Evolutionary conservation across 495 filamentous ascomycete species (phyloP), one percentile per base, ranked within the genome.

Genomic region (Aspergillus olivimuriae): DNA sequence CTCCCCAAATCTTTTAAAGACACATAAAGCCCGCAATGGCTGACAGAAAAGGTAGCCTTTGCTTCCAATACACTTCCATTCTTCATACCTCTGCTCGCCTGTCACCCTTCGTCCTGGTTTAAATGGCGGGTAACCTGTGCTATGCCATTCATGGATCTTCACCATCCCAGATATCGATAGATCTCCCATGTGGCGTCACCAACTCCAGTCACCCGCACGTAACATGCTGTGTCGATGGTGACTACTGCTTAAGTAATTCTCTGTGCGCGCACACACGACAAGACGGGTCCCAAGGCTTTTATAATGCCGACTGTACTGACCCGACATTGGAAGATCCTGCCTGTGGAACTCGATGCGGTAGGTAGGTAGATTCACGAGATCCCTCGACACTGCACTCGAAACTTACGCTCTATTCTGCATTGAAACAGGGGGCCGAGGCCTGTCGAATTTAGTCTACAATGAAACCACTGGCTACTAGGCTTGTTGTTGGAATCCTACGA

Each of bases 161-260:
- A 1, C 41, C 43, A 8, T 6, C 16, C 11, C 19, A 37, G 10
- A 22, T 37, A 12, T 2, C 30, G 4, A 19, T 24, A 3, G 45
- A 48, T 17, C 14, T 42, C 1, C 31, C 45, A 0, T 48, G 45
- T 21, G 45, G 39, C 3, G 39, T 48, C 21, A 42, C 39, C 2
- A 48, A 48, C 18, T 32, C 33, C 23, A 42, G 39, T 0, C 28
- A 48, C 22, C 39, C 39, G 14, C 38, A 48, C 19, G 45, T 48
- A 18, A 41, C 14, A 10, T 48, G 45, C 39, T 48, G 45, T 24
- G 39, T 42, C 3, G 21, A 41, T 3, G 45, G 45, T 4, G 45
- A 48, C 33, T 48, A 48, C 24, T 48, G 45, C 39, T 8, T 48
- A 23, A 48, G 32, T 34, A 37, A 48, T n/a, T 41, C 32, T 14